Evolutionary conservation across 2,329 filamentous ascomycete species (phyloP).

Genomic region (Aspergillus pseudoterreus): DNA sequence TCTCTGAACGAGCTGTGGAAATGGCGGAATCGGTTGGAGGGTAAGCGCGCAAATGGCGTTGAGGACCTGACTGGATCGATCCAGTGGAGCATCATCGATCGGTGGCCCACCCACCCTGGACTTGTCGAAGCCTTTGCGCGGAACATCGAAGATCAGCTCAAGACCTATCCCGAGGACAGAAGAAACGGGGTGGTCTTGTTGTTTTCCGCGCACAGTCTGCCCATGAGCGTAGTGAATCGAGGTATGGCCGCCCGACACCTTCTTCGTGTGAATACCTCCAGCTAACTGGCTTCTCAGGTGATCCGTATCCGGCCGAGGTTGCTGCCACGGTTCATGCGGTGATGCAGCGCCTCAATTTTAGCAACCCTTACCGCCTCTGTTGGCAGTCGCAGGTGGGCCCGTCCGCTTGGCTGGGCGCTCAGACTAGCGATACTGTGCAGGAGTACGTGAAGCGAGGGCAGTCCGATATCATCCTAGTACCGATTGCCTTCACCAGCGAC

Average conservation of each 20-base stretch:
- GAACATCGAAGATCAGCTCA: conserved; percentile 83
- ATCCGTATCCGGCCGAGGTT: conserved; percentile 93
- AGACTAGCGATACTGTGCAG: conserved; percentile 84
- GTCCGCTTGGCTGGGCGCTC: conserved; percentile 89
- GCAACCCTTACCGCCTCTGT: conserved; percentile 86
- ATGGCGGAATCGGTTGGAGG: conserved; percentile 82
- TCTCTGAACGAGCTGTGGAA: conserved; percentile 98
- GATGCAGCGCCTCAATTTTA: conserved; percentile 85
- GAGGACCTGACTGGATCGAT: conserved; percentile 65
- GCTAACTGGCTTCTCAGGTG: conserved; percentile 51
- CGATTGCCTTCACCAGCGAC: conserved; percentile 97
- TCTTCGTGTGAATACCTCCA: not conserved
- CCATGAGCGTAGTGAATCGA: conserved; percentile 96
- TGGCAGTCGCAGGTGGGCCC: conserved; percentile 99
- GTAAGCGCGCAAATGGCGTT: conserved; percentile 58
- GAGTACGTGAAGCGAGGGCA: conserved; percentile 87
- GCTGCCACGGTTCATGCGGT: conserved; percentile 94
- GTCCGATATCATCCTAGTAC: conserved; percentile 84
- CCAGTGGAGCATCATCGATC: conserved; percentile 94
- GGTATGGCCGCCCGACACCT: conserved; percentile 44
- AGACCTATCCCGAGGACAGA: conserved; percentile 77
- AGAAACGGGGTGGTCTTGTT: conserved; percentile 78
- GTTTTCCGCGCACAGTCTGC: conserved; percentile 92
- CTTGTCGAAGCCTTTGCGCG: conserved; percentile 87
- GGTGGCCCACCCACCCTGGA: conserved; percentile 90